phyloP scores from a whole-genome alignment of 129 eudicot species.

The Artemisia annua region DNA sequence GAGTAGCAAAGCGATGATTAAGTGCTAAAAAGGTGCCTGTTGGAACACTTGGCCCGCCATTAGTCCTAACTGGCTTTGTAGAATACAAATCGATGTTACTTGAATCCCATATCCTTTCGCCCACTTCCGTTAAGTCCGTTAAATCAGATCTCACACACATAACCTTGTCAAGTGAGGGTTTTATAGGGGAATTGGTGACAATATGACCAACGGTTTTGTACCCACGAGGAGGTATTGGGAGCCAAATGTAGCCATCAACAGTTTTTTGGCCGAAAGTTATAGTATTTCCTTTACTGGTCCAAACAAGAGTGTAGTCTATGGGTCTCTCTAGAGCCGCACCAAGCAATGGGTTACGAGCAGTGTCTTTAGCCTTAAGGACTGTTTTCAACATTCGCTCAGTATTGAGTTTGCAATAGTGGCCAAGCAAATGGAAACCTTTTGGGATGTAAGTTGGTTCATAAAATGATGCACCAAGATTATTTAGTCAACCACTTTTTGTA shows the following conservation, averaged over 20 bases:
- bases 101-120: slow-evolving; percentile 38
- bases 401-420: slow-evolving; percentile 42
- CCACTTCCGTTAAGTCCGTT: slow-evolving; percentile 28
- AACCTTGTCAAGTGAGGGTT: slow-evolving; percentile 40
- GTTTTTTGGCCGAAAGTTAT: slow-evolving; percentile 7
- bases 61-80: slow-evolving; percentile 5
- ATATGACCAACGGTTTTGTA: slow-evolving; percentile 45
- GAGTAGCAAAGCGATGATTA: background rate
- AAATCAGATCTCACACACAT: slow-evolving; percentile 40
- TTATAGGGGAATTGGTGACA: slow-evolving; percentile 40
- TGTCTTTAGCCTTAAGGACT: slow-evolving; percentile 43
- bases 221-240: slow-evolving; percentile 42
- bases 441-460: slow-evolving; percentile 47
- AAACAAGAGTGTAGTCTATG: slow-evolving; percentile 39
- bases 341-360: slow-evolving; percentile 10
- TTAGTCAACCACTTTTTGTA: slow-evolving; percentile 34
- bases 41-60: slow-evolving; percentile 22
- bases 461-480: slow-evolving; percentile 39
- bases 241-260: slow-evolving; percentile 48
- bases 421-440: slow-evolving; percentile 37
- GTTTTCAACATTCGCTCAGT: slow-evolving; percentile 15
- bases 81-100: slow-evolving; percentile 13
- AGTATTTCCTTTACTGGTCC: slow-evolving; percentile 40
- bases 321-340: slow-evolving; percentile 33
- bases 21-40: slow-evolving; percentile 40